Percentiles rank a stretch among this genome's conserved stretches.
These are phyloP conservation scores for Hericium rajendrae DNA, from an alignment of 768 basidiomycete genomes.

Conservation along the genomic window DNA sequence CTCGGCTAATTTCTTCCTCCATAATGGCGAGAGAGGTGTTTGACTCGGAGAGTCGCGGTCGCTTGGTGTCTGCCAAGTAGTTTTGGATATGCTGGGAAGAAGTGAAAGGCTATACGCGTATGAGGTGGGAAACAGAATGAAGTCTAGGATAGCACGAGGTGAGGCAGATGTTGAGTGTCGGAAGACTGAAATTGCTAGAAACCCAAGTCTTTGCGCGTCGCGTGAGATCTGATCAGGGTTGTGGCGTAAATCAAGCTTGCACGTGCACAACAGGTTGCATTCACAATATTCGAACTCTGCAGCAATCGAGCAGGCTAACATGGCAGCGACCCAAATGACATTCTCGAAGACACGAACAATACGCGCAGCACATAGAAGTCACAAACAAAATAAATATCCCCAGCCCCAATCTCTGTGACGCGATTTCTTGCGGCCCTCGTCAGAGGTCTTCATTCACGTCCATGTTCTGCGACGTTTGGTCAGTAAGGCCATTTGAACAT, in stretches of 20 bases:
- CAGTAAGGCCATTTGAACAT: too few relatives aligned
- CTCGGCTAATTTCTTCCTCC: slow-evolving; percentile 68
- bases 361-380: too few relatives aligned
- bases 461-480: too few relatives aligned
- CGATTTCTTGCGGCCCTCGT: too few relatives aligned
- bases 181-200: neutral
- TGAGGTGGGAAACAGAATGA: neutral
- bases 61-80: neutral
- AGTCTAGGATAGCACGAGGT: neutral
- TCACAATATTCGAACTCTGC: too few relatives aligned
- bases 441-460: too few relatives aligned
- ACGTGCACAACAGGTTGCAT: neutral
- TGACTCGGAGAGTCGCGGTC: neutral
- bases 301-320: too few relatives aligned
- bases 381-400: too few relatives aligned
- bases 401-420: too few relatives aligned
- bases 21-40: slow-evolving; percentile 25
- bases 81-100: neutral
- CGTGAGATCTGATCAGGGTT: slow-evolving; percentile 10
- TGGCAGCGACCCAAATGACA: too few relatives aligned
- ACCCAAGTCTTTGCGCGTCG: slow-evolving; percentile 3
- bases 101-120: neutral
- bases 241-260: neutral
- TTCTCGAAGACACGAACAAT: too few relatives aligned
- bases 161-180: neutral